A percentile compares a stretch with the other conserved stretches of the same genome.
Evolutionary conservation across 1,284 basidiomycete species (phyloP).

Genomic region (Waitea zeae): DNA sequence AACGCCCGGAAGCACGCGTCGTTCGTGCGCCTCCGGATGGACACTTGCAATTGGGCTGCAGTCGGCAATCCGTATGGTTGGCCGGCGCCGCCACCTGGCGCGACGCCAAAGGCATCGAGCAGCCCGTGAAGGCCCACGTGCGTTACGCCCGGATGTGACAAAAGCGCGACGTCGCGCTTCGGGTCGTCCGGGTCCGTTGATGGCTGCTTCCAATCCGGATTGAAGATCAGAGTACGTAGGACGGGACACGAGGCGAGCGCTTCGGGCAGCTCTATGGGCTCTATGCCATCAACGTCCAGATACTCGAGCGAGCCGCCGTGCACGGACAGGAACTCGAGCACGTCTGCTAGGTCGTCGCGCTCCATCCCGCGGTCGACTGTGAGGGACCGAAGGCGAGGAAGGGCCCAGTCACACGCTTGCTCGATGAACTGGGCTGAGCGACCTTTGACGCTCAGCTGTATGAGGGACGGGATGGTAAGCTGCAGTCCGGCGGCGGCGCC

Average conservation of each 20-base stretch:
- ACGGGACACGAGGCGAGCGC: conserved; percentile 45
- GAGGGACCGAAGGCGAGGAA: conserved; percentile 37
- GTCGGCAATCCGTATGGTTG: conserved; percentile 24
- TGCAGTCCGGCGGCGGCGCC: conserved; percentile 39
- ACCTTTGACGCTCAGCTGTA: conserved; percentile 43
- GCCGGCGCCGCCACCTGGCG: conserved; percentile 20
- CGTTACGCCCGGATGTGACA: conserved; percentile 39
- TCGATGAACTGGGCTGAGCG: conserved; percentile 46
- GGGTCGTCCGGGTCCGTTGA: conserved; percentile 12
- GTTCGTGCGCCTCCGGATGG: conserved; percentile 31
- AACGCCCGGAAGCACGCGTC: conserved; percentile 46
- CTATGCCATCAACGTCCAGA: conserved; percentile 43
- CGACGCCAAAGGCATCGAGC: conserved; percentile 45
- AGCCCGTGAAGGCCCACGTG: conserved; percentile 56
- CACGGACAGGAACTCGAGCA: conserved; percentile 32
- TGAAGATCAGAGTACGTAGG: conserved; percentile 46
- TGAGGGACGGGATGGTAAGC: conserved; percentile 34
- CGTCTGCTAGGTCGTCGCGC: conserved; percentile 36
- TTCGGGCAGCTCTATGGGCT: conserved; percentile 31
- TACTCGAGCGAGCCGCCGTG: conserved; percentile 39
- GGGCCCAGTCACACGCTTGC: conserved; percentile 41
- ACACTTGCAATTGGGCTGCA: conserved; percentile 18
- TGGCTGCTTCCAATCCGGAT: conserved; percentile 44
- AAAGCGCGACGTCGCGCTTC: conserved; percentile 13
- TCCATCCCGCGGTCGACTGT: conserved; percentile 31